phyloP scores from a whole-genome alignment of 2,329 filamentous ascomycete species.

The Arachnopeziza araneosa region DNA sequence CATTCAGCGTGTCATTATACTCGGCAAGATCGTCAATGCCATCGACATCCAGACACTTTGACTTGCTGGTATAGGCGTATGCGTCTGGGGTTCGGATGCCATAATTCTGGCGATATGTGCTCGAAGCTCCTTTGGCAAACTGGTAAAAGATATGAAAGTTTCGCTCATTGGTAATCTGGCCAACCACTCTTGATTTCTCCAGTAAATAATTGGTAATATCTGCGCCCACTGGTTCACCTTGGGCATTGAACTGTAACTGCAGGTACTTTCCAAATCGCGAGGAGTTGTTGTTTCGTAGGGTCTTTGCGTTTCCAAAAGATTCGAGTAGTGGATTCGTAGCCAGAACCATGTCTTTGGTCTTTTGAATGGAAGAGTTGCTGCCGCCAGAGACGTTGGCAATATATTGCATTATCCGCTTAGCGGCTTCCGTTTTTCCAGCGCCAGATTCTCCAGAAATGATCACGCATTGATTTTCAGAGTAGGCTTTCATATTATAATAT shows the following conservation, averaged over 20 bases:
- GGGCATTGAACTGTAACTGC: conserved; percentile 89
- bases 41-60: conserved; percentile 90
- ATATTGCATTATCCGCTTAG: conserved; percentile 99
- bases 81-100: conserved; percentile 88
- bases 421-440: conserved; percentile 96
- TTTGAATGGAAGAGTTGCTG: conserved; percentile 66
- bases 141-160: conserved; percentile 99
- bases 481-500: conserved; percentile 99
- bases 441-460: conserved; percentile 99
- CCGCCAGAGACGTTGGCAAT: conserved; percentile 95
- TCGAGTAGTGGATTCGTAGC: conserved; percentile 96
- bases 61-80: conserved; percentile 88
- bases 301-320: conserved; percentile 98
- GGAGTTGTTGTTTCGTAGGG: conserved; percentile 96
- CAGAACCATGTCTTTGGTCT: conserved; percentile 99
- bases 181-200: conserved; percentile 91
- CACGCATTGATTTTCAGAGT: conserved; percentile 98
- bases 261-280: conserved; percentile 98
- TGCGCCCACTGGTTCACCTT: conserved; percentile 89
- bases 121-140: conserved; percentile 91
- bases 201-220: conserved; percentile 98
- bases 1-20: conserved; percentile 83
- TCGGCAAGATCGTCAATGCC: conserved; percentile 91
- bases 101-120: conserved; percentile 78
- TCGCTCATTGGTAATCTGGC: conserved; percentile 90